These are phyloP conservation scores for Alternaria consortialis DNA, from an alignment of 2,329 filamentous ascomycete genomes.

Conservation along the genomic window DNA sequence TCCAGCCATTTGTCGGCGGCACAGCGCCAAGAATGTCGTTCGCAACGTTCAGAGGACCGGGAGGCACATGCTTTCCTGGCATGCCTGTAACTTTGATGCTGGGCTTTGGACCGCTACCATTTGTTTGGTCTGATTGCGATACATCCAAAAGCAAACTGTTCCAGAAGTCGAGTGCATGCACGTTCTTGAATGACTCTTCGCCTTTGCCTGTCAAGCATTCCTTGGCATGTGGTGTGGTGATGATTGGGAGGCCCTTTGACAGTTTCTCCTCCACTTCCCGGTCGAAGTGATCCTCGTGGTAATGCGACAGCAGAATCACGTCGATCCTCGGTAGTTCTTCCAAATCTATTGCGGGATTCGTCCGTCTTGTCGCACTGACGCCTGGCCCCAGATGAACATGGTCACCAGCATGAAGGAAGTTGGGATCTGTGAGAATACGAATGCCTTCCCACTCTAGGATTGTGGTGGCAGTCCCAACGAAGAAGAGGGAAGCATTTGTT, in stretches of 20 bases:
- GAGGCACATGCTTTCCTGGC: conserved; percentile 71
- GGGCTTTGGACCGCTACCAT: conserved; percentile 38
- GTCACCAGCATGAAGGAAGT: conserved; percentile 70
- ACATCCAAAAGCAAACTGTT: conserved; percentile 61
- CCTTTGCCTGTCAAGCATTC: conserved; percentile 58
- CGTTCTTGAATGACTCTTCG: conserved; percentile 63
- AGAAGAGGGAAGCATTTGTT: conserved; percentile 60
- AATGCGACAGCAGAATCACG: conserved; percentile 69
- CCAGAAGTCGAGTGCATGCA: conserved; percentile 66
- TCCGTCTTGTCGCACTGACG: conserved; percentile 63
- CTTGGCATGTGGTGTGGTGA: conserved; percentile 70
- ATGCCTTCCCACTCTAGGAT: conserved; percentile 64
- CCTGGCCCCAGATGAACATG: conserved; percentile 73
- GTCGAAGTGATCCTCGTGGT: conserved; percentile 70
- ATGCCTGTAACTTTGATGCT: conserved; percentile 67
- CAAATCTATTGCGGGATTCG: conserved; percentile 68
- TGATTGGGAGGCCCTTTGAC: conserved; percentile 65
- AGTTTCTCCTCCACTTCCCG: conserved; percentile 61
- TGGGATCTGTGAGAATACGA: conserved; percentile 62
- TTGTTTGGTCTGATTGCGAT: conserved; percentile 22
- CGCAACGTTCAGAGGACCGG: conserved; percentile 52
- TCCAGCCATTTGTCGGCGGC: conserved; percentile 73
- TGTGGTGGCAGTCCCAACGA: conserved; percentile 66
- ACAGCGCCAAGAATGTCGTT: conserved; percentile 63
- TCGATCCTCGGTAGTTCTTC: conserved; percentile 68